These are phyloP conservation scores for Incumbomyces lentus DNA, from an alignment of 2,329 filamentous ascomycete species.

Conservation along the genomic window DNA sequence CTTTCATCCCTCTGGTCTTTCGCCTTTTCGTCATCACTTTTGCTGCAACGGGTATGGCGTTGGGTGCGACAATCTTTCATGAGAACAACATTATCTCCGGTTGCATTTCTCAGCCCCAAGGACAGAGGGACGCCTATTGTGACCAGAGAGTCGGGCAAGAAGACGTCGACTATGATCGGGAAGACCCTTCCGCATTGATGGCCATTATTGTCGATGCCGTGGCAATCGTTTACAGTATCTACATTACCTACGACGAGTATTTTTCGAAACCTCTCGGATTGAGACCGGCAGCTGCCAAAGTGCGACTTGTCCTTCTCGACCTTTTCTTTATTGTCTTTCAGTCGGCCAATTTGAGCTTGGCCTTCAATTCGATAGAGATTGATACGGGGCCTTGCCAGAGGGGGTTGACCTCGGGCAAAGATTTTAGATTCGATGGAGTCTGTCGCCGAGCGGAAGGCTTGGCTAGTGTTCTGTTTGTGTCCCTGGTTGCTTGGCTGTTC, in stretches of 20 bases:
- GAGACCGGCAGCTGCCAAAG: conserved; percentile 72
- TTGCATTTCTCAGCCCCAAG: conserved; percentile 17
- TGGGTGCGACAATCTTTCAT: conserved; percentile 65
- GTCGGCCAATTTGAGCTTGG: conserved; percentile 80
- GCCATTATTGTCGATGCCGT: conserved; percentile 82
- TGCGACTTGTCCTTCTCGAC: conserved; percentile 80
- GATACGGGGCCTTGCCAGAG: conserved; percentile 49
- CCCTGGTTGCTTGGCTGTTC: conserved; percentile 77
- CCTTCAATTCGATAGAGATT: conserved; percentile 70
- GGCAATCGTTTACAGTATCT: conserved; percentile 79
- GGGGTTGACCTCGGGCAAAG: conserved; percentile 28
- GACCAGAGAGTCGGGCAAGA: conserved; percentile 9
- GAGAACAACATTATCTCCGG: conserved; percentile 35
- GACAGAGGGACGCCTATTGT: conserved; percentile 8
- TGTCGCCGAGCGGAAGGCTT: conserved; percentile 59
- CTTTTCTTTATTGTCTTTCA: conserved; percentile 97
- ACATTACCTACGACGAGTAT: conserved; percentile 95
- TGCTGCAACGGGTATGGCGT: conserved; percentile 67
- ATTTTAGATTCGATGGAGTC: conserved; percentile 30
- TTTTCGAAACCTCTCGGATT: conserved; percentile 85
- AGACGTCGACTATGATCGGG: conserved; percentile 35
- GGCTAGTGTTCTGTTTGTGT: conserved; percentile 67
- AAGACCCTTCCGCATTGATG: conserved; percentile 67
- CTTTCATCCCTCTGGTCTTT: conserved; percentile 75
- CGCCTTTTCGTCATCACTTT: conserved; percentile 74